Evolutionary conservation across 164 flowering plant genomes (phyloP), one percentile per base, ranked within the genome.

Genomic region (Magnolia kwangsiensis): DNA sequence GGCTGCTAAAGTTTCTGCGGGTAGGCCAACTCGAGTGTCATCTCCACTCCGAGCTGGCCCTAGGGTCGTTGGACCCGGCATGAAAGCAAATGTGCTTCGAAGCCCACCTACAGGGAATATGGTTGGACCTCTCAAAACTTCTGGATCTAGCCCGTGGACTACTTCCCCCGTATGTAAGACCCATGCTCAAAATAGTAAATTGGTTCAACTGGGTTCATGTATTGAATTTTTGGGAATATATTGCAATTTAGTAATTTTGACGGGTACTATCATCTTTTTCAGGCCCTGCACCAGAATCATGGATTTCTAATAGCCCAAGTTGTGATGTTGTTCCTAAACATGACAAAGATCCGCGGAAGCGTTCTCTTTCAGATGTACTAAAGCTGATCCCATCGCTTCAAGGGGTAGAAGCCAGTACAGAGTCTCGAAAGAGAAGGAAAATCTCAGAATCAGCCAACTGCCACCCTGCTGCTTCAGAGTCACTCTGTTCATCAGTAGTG

Each of bases 301-400:
- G 86, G 63, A 51, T 63, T 71, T 68, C 14, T 79, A 78, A 69
- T 64, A 80, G 74, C 75, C 69, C 90, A 66, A 71, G 74, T 76
- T 78, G 51, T 74, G 89, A 88, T 51, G 61, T 51, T 65, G 79
- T 75, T 63, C 66, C 78, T 8, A 86, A 82, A 68, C 77, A 74
- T 73, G 87, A 92, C 49, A 85, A 80, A 72, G 78, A 81, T 72
- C 69, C 83, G 18, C 83, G 90, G 72, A 96, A 94, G 77, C 94
- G 98, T 70, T 85, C 88, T 58, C 76, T 89, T 79, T 84, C 93
- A 16, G 95, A 94, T 83, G 72, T 94, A 78, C 73, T 94, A 73
- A 83, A 76, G 64, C 80, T 88, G 55, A 86, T 93, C 77, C 98
- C 99, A 68, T 90, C 98, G 65, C 89, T 96, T 31, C 82, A 83